Evolutionary conservation across 495 filamentous ascomycete species (phyloP).

Genomic region (Lineolata rhizophorae): DNA sequence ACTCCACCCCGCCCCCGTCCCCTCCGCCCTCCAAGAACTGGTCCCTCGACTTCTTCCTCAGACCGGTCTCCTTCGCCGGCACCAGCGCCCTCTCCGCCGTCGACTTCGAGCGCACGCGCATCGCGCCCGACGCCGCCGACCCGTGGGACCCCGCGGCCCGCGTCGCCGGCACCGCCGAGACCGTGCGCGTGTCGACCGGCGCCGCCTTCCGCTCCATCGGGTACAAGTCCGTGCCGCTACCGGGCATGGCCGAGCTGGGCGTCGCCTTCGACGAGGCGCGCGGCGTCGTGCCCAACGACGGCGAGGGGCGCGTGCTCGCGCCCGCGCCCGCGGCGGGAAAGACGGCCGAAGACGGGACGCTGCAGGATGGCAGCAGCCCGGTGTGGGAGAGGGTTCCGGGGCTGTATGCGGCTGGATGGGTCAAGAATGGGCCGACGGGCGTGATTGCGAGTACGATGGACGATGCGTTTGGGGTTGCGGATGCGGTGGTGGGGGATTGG

Average conservation of each 20-base stretch:
- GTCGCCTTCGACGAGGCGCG: constrained; percentile 52
- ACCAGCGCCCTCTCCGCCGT: constrained; percentile 31
- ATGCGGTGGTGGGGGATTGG: constrained; percentile 60
- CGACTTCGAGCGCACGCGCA: constrained; percentile 42
- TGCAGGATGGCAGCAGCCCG: no score
- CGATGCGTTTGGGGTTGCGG: constrained; percentile 78
- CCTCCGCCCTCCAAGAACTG: constrained; percentile 36
- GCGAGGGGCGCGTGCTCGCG: constrained; percentile 43
- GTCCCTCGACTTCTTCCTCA: constrained; percentile 64
- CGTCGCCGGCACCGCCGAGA: constrained; percentile 24
- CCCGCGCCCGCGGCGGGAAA: no score
- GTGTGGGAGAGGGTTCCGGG: constrained; percentile 34
- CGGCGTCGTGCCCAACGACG: constrained; percentile 74
- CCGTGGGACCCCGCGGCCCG: constrained; percentile 29
- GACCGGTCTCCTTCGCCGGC: constrained; percentile 40
- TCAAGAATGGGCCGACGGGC: constrained; percentile 83
- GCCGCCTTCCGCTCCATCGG: constrained; percentile 81
- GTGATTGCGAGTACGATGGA: constrained; percentile 94
- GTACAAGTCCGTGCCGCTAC: constrained; percentile 60
- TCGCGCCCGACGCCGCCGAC: constrained; percentile 21
- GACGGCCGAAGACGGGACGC: no score
- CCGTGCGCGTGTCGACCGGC: constrained; percentile 26
- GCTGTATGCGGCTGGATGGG: constrained; percentile 88
- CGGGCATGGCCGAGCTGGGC: constrained; percentile 51
- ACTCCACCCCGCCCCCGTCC: constrained; percentile 22